Base-by-base conservation (phyloP, 1,284 basidiomycete species). In the Ganoderma multipileum region DNA sequence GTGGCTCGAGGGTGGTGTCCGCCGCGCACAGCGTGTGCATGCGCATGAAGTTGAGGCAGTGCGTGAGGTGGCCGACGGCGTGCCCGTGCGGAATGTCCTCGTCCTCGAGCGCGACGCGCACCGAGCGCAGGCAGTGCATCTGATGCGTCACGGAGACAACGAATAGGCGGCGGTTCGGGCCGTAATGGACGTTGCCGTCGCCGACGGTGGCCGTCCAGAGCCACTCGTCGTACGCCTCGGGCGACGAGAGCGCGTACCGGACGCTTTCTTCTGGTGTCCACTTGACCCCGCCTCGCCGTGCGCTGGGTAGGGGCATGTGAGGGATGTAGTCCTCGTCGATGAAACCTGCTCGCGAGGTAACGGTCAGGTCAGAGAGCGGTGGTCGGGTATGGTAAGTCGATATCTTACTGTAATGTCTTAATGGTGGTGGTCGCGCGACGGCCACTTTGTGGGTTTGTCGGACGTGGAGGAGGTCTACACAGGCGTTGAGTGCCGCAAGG, bases 11-110 rank as follows among this genome's bases (percentile, higher is more conserved):
- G 18, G 80, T 80, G 6, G 72, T 72, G 66, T 82, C 79, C 63
- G 79, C 78, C 23, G 75, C 73, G 69, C 81, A 82, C 36, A 82
- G 74, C 33, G 79, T 76, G 36, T 76, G 73, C 72, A 80, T 79
- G 11, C 80, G 74, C 20, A 82, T 63, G 60, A 79, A 78, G 68
- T 74, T 74, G 50, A 74, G 65, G 65, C 73, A 74, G 64, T 74
- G 73, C 61, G 65, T 64, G 57, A 71, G 68, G 64, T 74, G 71
- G 28, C 60, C 61, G 55, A 64, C 54, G 62, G 62, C 61, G 61
- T 71, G 67, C 57, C 66, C 68, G 30, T 64, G 67, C 47, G 64
- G 66, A 14, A 50, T 26, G 11, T 39, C 65, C n/a, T 66, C 70
- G 36, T 63, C 64, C 39, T 64, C 64, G 50, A 77, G 70, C 57